These are phyloP conservation scores for Vigna mungo DNA, from an alignment of 306 rosid species.

Conservation along the genomic window DNA sequence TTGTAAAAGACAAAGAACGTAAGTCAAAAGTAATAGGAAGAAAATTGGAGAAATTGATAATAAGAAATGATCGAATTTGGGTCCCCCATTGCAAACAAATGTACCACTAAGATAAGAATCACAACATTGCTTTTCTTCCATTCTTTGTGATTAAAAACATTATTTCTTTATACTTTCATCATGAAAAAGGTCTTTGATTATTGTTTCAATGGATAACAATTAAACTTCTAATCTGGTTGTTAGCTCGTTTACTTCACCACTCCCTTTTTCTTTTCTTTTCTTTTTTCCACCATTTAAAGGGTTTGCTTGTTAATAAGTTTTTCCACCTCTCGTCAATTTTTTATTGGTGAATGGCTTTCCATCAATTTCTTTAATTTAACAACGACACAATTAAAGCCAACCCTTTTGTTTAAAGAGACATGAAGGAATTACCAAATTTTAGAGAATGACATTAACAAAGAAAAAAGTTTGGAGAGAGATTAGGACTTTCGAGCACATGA, in stretches of 20 bases:
- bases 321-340: background rate
- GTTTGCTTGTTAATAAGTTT: constrained; percentile 1
- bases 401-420: constrained; percentile 12
- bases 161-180: background rate
- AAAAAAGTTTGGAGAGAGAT: background rate
- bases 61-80: background rate
- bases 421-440: constrained; percentile 1
- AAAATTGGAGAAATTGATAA: background rate
- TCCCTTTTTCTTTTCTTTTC: background rate
- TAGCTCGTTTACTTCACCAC: constrained; percentile 43
- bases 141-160: constrained; percentile 26
- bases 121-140: constrained; percentile 14
- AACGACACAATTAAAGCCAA: background rate
- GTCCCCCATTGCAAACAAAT: background rate
- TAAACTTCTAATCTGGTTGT: constrained; percentile 45
- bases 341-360: constrained; percentile 2
- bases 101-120: constrained; percentile 20
- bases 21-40: constrained; percentile 24
- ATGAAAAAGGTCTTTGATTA: constrained; percentile 9
- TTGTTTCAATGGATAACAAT: constrained; percentile 12
- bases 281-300: background rate
- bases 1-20: constrained; percentile 35
- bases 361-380: background rate
- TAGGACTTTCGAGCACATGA: constrained; percentile 12
- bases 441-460: background rate